Evolutionary conservation across 352 stramenopile genomes (phyloP).

Genomic region (Phytophthora multivora): DNA sequence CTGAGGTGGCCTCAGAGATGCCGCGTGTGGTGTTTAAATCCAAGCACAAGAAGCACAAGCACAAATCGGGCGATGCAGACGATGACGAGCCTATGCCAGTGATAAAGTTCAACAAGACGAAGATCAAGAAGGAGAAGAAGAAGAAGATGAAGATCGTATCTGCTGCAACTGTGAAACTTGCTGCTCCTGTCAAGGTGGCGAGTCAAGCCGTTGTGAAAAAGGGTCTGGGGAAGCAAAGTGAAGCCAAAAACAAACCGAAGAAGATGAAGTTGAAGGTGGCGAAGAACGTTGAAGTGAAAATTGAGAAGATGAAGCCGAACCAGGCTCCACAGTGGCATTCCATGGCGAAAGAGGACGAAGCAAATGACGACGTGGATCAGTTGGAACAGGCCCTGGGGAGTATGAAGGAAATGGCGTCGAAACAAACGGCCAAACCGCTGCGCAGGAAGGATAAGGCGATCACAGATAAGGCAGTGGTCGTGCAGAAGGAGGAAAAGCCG

Average conservation of each 20-base stretch:
- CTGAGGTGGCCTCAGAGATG: constrained; percentile 5
- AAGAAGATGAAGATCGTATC: constrained; percentile 20
- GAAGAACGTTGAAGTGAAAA: constrained; percentile 13
- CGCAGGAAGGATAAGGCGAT: constrained; percentile 27
- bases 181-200: constrained; percentile 1
- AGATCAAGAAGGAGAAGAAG: constrained; percentile 32
- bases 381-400: constrained; percentile 42
- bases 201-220: constrained; percentile 16
- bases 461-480: not conserved
- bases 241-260: not conserved
- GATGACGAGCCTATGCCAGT: constrained; percentile 40
- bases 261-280: constrained; percentile 11
- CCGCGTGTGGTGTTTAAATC: constrained; percentile 53
- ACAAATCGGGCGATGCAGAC: constrained; percentile 15
- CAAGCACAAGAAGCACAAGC: constrained; percentile 35
- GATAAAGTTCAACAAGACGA: constrained; percentile 37
- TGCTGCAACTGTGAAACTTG: constrained; percentile 5
- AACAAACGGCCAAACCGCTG: constrained; percentile 2
- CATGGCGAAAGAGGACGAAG: constrained; percentile 6
- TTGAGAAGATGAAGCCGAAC: constrained; percentile 8
- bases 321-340: constrained; percentile 11
- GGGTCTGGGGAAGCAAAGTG: constrained; percentile 4
- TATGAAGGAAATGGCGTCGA: constrained; percentile 37
- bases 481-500: constrained; percentile 6
- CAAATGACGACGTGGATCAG: constrained; percentile 27